Base-by-base conservation (phyloP, 306 rosid species). In the Corylus americana region DNA sequence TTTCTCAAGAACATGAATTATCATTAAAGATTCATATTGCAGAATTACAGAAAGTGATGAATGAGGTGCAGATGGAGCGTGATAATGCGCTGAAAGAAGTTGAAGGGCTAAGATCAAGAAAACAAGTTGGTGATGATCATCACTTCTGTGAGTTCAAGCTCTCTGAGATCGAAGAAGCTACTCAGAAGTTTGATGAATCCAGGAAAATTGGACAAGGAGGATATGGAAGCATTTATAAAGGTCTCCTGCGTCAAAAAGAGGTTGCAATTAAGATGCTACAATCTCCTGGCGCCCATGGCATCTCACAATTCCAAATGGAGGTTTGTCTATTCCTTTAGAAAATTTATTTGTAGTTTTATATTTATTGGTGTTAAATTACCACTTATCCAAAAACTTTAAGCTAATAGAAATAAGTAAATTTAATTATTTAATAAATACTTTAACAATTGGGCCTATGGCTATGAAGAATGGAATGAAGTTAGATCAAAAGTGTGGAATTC, bases 121-220 rank as follows among this genome's bases (percentile, higher is more conserved):
- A 71, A 75, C 89, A 82, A 87, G 54, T 57, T 81, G 93, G 53
- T 39, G 44, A 35, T 35, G 2, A 71, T 85, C 54, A 14, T 20
- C 90, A 77, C 73, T 91, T 86, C 81, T 81, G 87, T n/a, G 97
- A 92, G 55, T 89, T 95, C 79, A 83, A 90, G 25, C 82, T 82
- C 78, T 14, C 55, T 4, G 98, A 95, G 84, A 85, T 95, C 49
- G 80, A 83, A 78, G 89, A 93, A 87, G 96, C 98, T 16, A 93
- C 97, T 53, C 45, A 20, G 57, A 83, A 79, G 77, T 91, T 93
- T 66, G 75, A 88, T 81, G 85, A 81, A 8, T 84, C 91, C 47
- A 70, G 75, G 37, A 91, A 86, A 94, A 93, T 95, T 11, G 98
- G 99, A 79, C 94, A 91, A 85, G 99, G 98, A 29, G 98, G 99